These are phyloP conservation scores for Leptographium procerum DNA, from an alignment of 2,329 filamentous ascomycete species.

Conservation along the genomic window DNA sequence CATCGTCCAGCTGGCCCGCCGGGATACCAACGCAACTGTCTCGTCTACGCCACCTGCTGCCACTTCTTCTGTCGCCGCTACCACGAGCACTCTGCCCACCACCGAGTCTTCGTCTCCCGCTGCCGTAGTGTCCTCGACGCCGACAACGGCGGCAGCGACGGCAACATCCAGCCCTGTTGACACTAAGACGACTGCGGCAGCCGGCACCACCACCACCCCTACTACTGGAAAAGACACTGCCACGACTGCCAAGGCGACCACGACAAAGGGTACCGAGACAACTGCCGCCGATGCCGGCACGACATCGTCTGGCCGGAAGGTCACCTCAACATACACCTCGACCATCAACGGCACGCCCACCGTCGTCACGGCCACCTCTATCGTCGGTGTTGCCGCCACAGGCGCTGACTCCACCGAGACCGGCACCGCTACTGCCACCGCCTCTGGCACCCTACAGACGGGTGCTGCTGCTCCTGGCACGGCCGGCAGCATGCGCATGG, in stretches of 20 bases:
- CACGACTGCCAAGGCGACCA: neutral
- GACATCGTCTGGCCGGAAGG: neutral
- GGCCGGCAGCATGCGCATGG: slow-evolving; percentile 1
- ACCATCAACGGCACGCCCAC: slow-evolving; percentile 34
- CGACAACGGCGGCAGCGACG: neutral
- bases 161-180: slow-evolving; percentile 8
- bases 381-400: slow-evolving; percentile 30
- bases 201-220: neutral
- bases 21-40: slow-evolving; percentile 28
- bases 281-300: neutral
- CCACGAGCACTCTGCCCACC: slow-evolving; percentile 4
- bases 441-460: slow-evolving; percentile 23
- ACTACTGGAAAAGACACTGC: neutral
- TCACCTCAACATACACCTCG: slow-evolving; percentile 28
- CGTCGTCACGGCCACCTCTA: slow-evolving; percentile 37
- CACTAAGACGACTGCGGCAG: slow-evolving; percentile 7
- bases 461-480: slow-evolving; percentile 3
- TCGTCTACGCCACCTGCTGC: slow-evolving; percentile 14
- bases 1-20: slow-evolving; percentile 53
- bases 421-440: slow-evolving; percentile 19
- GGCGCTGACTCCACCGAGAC: slow-evolving; percentile 10
- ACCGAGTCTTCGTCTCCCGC: neutral
- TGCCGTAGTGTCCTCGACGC: neutral
- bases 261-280: neutral
- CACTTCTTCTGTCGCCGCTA: slow-evolving; percentile 14